Base-by-base conservation (phyloP, 768 basidiomycete genomes). In the Xerocomus brunneocitrinus region DNA sequence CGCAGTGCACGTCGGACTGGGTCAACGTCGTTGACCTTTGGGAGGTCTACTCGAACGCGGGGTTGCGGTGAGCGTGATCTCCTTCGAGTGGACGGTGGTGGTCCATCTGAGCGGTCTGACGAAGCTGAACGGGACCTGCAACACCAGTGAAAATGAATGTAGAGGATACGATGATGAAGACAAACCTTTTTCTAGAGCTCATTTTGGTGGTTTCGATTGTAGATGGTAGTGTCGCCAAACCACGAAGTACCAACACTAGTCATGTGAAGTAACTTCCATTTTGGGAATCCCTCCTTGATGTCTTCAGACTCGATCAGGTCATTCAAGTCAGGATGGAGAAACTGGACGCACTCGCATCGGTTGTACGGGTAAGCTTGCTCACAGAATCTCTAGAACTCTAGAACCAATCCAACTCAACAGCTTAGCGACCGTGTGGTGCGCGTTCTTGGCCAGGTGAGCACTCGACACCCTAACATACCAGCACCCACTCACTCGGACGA, bases 1-100 rank as follows among this genome's bases (percentile, higher is more conserved):
- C 92, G 83, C 63, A 92, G 82, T 0, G 83, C 81, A 25, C 82
- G 77, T 34, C 91, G 84, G 8, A 80, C 73, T 13, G 90, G 91
- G 67, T 94, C 91, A 16, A 80, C 84, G 68, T 94, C 92, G 25
- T 67, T 69, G 13, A 91, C 80, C 63, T 68, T 73, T 6, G 81
- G 82, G 0, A 76, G 56, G 46, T 73, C 73, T 4, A 79, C 9
- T 1, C 64, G 71, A 13, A 61, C 58, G 10, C 61, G 64, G 27
- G 67, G 50, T 2, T 62, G 69, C 5, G 69, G 67, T 19, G 79
- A 79, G 27, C 62, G 59, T 2, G 76, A 77, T 55, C 77, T 64
- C 47, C 76, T 74, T 27, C 78, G 73, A 42, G 64, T 71, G 28
- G 71, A 53, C 16, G 77, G 77, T 27, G 77, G 77, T 52, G 58